Conservation (phyloP, 2,329 filamentous ascomycete genomes). For the Aureobasidium leucospermi region DNA sequence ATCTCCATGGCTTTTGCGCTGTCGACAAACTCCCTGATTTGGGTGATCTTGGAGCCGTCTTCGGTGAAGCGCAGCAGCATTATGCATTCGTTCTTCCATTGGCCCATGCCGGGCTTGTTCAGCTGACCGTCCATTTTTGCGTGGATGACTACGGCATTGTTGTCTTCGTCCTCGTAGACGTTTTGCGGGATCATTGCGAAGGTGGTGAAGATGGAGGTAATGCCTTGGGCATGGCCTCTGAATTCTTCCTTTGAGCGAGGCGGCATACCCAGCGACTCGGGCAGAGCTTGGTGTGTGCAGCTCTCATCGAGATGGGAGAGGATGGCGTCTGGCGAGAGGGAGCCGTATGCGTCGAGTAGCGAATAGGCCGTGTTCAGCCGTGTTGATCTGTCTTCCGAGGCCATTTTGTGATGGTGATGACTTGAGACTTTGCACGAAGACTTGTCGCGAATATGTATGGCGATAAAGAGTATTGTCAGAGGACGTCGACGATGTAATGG, state of each 20-base stretch:
- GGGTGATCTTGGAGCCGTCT: conserved; percentile 20
- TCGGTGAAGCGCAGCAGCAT: conserved; percentile 17
- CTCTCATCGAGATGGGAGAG: conserved; percentile 28
- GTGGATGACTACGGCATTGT: conserved; percentile 32
- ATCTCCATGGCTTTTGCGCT: conserved; percentile 30
- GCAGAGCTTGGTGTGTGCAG: conserved; percentile 37
- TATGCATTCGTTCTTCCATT: conserved; percentile 20
- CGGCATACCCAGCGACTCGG: conserved; percentile 34
- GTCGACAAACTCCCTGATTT: conserved; percentile 36
- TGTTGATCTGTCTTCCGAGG: conserved; percentile 3
- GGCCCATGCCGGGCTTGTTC: conserved; percentile 17
- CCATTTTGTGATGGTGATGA: background rate
- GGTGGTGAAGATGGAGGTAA: conserved; percentile 36
- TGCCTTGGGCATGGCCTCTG: conserved; percentile 31
- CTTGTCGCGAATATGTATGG: background rate
- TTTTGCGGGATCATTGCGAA: conserved; percentile 35
- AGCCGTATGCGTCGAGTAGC: conserved; percentile 34
- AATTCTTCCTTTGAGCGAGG: conserved; percentile 31
- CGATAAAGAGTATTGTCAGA: background rate
- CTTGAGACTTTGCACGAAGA: background rate
- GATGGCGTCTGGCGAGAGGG: conserved; percentile 33
- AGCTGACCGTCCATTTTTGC: conserved; percentile 28
- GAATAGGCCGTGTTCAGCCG: conserved; percentile 25
- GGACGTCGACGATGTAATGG: background rate
- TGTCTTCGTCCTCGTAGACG: conserved; percentile 27